Evolutionary conservation across 805 yeast genomes (phyloP).

Genomic region (Candida qinlingensis): DNA sequence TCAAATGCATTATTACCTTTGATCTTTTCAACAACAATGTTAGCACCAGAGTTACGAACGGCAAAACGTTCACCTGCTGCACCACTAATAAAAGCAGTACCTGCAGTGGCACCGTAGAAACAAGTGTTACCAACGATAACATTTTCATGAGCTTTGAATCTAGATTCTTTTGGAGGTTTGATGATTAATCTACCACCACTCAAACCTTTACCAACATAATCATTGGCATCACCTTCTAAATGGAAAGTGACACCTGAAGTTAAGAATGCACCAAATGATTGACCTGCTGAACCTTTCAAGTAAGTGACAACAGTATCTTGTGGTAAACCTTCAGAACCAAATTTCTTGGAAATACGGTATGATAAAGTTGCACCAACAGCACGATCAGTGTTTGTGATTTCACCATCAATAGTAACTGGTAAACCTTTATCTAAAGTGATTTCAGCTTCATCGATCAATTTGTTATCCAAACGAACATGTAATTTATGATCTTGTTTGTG

Average conservation of each 20-base stretch:
- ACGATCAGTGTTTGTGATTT: conserved; percentile 93
- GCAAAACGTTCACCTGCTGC: conserved; percentile 98
- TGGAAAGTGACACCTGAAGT: conserved; percentile 95
- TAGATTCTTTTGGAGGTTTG: conserved; percentile 82
- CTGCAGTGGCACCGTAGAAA: conserved; percentile 96
- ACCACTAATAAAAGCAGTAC: conserved; percentile 91
- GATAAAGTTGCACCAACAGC: conserved; percentile 93
- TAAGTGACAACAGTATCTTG: conserved; percentile 94
- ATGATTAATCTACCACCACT: conserved; percentile 93
- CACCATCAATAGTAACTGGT: conserved; percentile 90
- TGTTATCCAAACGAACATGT: conserved; percentile 91
- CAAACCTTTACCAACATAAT: conserved; percentile 95
- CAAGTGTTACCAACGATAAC: conserved; percentile 96
- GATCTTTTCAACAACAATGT: conserved; percentile 88
- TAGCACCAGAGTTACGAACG: conserved; percentile 97
- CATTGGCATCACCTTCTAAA: conserved; percentile 96
- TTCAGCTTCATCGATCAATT: conserved; percentile 93
- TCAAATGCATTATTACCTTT: conserved; percentile 99
- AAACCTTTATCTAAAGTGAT: conserved; percentile 92
- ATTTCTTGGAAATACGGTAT: conserved; percentile 86
- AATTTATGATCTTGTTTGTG: conserved; percentile 92
- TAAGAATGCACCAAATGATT: conserved; percentile 95
- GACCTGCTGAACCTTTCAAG: conserved; percentile 92
- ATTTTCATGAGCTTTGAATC: conserved; percentile 91
- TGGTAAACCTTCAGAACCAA: conserved; percentile 91